phyloP scores from a whole-genome alignment of 2,329 filamentous ascomycete species.

The Fusarium sp. region DNA sequence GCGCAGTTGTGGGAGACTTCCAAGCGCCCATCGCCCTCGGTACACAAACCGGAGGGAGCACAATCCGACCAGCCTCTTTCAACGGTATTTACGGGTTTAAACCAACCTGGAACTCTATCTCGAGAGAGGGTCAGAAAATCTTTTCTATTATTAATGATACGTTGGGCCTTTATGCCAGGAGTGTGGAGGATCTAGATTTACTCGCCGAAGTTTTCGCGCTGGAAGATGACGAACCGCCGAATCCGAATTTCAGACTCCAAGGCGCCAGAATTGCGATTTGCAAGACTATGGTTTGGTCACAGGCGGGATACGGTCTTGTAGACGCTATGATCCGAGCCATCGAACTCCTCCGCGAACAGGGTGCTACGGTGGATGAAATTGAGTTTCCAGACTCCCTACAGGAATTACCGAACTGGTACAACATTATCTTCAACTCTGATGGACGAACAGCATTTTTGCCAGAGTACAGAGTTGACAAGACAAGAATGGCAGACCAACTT shows the following conservation, averaged over 20 bases:
- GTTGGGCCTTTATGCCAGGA: conserved; percentile 64
- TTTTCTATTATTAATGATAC: conserved; percentile 62
- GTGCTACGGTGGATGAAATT: conserved; percentile 64
- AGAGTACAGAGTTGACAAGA: conserved; percentile 61
- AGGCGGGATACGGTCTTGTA: conserved; percentile 54
- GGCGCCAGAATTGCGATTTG: conserved; percentile 63
- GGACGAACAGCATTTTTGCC: conserved; percentile 63
- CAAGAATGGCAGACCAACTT: conserved; percentile 55
- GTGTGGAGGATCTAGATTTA: conserved; percentile 66
- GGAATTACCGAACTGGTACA: conserved; percentile 50
- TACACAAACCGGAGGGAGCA: conserved; percentile 72
- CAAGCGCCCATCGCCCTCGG: conserved; percentile 69
- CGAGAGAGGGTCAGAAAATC: conserved; percentile 10
- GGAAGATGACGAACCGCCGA: conserved; percentile 58
- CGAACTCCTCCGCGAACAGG: conserved; percentile 53
- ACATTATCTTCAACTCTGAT: conserved; percentile 63
- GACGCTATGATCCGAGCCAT: conserved; percentile 53
- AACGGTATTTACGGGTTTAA: conserved; percentile 60
- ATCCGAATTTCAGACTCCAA: conserved; percentile 49
- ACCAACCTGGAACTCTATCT: conserved; percentile 33
- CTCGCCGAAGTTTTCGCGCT: conserved; percentile 64
- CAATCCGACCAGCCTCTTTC: conserved; percentile 70
- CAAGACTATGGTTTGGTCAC: conserved; percentile 62
- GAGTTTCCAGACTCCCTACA: conserved; percentile 56
- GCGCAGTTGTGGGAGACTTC: conserved; percentile 70